phyloP scores from a whole-genome alignment of 805 yeast genomes.

The Ogataea paradorogensis region DNA sequence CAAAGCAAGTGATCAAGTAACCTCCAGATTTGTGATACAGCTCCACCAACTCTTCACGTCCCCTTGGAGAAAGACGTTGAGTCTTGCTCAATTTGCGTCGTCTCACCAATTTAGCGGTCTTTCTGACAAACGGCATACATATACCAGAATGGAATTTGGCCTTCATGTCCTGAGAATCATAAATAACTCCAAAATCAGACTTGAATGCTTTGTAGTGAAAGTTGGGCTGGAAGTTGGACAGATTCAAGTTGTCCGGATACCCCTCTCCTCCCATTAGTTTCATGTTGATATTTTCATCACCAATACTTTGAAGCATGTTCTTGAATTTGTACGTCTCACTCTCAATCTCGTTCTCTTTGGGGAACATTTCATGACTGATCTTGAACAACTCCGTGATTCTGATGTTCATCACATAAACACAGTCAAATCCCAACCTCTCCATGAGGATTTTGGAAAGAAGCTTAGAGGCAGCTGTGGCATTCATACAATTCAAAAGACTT shows the following conservation, averaged over 20 bases:
- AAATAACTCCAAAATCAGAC: conserved; percentile 52
- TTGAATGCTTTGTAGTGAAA: conserved; percentile 45
- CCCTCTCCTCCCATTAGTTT: conserved; percentile 47
- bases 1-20: conserved; percentile 47
- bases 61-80: conserved; percentile 6
- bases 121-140: conserved; percentile 50
- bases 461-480: conserved; percentile 43
- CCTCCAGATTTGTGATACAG: conserved; percentile 52
- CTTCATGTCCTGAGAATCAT: conserved; percentile 31
- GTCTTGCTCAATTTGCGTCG: conserved; percentile 22
- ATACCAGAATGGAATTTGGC: conserved; percentile 46
- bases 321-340: conserved; percentile 42
- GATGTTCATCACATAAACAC: conserved; percentile 51
- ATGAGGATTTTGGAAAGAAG: conserved; percentile 38
- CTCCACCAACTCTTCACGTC: conserved; percentile 33
- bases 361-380: conserved; percentile 42
- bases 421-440: conserved; percentile 36
- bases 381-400: conserved; percentile 45
- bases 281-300: conserved; percentile 41
- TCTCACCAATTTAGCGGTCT: conserved; percentile 43
- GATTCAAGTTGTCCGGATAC: conserved; percentile 19
- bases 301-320: conserved; percentile 35
- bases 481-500: conserved; percentile 35
- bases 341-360: conserved; percentile 42
- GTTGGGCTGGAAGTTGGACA: conserved; percentile 22